Percentiles rank a stretch among this genome's conserved stretches.
phyloP scores from a whole-genome alignment of 352 stramenopile species.

The Phytophthora vignae region DNA sequence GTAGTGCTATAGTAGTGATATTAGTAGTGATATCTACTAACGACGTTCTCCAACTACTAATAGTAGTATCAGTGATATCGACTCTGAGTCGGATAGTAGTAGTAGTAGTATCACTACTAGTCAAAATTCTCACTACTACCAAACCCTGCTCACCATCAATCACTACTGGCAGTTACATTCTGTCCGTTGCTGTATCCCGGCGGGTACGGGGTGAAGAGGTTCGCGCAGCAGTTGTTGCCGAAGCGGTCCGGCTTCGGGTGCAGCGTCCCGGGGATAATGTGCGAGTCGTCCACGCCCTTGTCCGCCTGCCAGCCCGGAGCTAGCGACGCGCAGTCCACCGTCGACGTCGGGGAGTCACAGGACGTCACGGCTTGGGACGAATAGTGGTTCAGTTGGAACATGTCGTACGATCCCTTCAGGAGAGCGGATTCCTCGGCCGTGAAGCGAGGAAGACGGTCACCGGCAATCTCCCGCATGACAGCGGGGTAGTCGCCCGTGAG shows the following conservation, averaged over 20 bases:
- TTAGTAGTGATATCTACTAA: too few species aligned
- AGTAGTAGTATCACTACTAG: too few species aligned
- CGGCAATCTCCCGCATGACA: conserved; percentile 88
- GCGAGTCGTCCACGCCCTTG: conserved; percentile 55
- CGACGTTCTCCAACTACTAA: too few species aligned
- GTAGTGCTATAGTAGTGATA: too few species aligned
- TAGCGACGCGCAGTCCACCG: conserved; percentile 39
- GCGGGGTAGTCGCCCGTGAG: conserved; percentile 91
- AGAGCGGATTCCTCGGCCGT: conserved; percentile 74
- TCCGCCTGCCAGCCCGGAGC: conserved; percentile 50
- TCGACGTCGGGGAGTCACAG: conserved; percentile 51
- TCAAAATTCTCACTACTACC: too few species aligned
- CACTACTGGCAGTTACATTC: too few species aligned
- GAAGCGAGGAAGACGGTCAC: conserved; percentile 90
- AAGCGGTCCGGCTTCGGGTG: conserved; percentile 39
- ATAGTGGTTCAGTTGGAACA: conserved; percentile 98
- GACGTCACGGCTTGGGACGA: conserved; percentile 69
- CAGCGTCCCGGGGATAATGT: conserved; percentile 65
- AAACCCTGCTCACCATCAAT: too few species aligned
- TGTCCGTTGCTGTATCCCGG: too few species aligned
- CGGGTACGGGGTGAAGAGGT: conserved; percentile 51
- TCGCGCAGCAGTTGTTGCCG: conserved; percentile 49
- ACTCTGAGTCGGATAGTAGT: too few species aligned
- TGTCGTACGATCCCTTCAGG: conserved; percentile 89
- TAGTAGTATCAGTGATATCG: too few species aligned